Evolutionary conservation across 2,329 filamentous ascomycete genomes (phyloP), one percentile per base, ranked within the genome.

Genomic region (Berkeleyomyces basicola): DNA sequence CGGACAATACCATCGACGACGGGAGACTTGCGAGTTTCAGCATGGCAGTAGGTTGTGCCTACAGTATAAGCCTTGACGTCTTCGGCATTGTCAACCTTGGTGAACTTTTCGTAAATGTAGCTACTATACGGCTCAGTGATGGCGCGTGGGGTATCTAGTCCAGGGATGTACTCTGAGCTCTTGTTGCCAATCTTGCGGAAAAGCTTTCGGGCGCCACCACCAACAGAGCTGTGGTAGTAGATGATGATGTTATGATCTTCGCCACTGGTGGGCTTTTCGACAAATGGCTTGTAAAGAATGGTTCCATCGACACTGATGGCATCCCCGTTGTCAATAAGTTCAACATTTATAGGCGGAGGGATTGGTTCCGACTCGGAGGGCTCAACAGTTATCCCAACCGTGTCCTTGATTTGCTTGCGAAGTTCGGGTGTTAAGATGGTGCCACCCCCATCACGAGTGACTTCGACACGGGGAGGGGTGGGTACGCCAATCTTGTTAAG

Each of bases 201-300:
- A 3, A 99, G 81, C 67, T 92, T 88, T 64, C 95, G 82, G 36
- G 90, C 95, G 64, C 93, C 93, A 58, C 92, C 91, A 3, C 91
- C 90, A 58, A 88, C 82, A 49, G 88, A 87, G 66, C 85, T 87
- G 31, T 92, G 89, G 70, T 95, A 97, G 75, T 97, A 99, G 63
- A 99, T 96, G 74, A 95, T 87, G 69, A 99, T 96, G 72, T 99
- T 99, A 75, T 99, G 93, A 70, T 99, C 92, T 74, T 99, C 93
- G 42, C 93, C 93, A 70, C 89, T 96, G n/a, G 90, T 91, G 0
- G 93, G 93, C 72, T 99, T 99, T 72, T 99, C 93, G 44, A 99
- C 93, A 70, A 99, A 99, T 0, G 93, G 93, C 71, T 99, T 99
- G 68, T 81, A 86, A 55, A 99, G 79, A 3, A 84, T 73, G 47